phyloP scores from a whole-genome alignment of 371 early-diverging fungal species.

The Mortierella sp. region DNA sequence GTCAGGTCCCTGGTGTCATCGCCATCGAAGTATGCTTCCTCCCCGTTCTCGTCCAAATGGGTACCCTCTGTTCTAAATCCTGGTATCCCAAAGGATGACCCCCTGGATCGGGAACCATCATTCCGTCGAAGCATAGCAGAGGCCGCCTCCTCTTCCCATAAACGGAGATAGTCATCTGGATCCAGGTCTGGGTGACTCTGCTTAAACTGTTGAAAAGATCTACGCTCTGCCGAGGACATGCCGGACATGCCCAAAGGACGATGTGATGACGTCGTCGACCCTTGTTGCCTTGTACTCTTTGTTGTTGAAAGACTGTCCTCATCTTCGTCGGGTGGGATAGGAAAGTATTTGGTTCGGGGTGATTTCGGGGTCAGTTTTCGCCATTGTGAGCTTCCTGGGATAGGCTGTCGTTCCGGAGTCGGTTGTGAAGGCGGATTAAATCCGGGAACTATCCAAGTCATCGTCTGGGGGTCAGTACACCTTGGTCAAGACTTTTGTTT shows the following conservation, averaged over 20 bases:
- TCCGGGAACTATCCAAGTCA: constrained; percentile 26
- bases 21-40: constrained; percentile 8
- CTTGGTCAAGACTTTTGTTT: background rate
- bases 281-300: background rate
- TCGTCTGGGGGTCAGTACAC: background rate
- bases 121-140: constrained; percentile 4
- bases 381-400: constrained; percentile 46
- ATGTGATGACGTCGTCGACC: background rate
- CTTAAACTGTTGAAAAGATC: constrained; percentile 18
- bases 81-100: constrained; percentile 6
- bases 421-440: constrained; percentile 38
- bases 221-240: constrained; percentile 11
- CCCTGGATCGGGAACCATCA: background rate
- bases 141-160: constrained; percentile 37
- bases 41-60: background rate
- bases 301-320: constrained; percentile 10
- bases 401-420: constrained; percentile 27
- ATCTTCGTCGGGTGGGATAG: constrained; percentile 6
- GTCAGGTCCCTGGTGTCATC: constrained; percentile 21
- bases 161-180: constrained; percentile 21
- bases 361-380: constrained; percentile 46
- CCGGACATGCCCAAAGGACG: background rate
- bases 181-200: constrained; percentile 32
- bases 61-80: background rate
- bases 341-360: constrained; percentile 22